Evolutionary conservation across 2,329 filamentous ascomycete species (phyloP), one percentile per base, ranked within the genome.

Genomic region (Beauveria bassiana): DNA sequence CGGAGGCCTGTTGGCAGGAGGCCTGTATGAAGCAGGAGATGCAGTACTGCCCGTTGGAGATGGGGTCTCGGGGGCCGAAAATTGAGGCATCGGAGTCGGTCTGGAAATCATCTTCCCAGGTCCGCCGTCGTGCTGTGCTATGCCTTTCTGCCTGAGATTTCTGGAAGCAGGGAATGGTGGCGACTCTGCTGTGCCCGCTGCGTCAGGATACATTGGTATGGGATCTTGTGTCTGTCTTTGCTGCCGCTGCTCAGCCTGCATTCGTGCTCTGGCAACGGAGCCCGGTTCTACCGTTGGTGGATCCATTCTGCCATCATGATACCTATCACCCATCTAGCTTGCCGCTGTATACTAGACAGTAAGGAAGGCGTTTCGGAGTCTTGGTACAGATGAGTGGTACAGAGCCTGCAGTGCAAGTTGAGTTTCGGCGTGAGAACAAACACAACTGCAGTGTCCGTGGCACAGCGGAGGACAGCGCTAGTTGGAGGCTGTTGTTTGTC

Each of bases 51-150:
- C 62, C 18, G 74, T 67, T n/a, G 73, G 67, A 45, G 72, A 67
- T 22, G 77, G 68, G 16, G 78, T 74, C 18, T 72, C 75, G 34
- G 75, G 70, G 45, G 85, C 68, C 16, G 83, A 81, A 81, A 81
- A 85, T 66, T 85, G 82, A 6, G 81, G 77, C 55, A 79, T 74
- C 54, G 77, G 81, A 5, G 73, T 76, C 31, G 80, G 84, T 70
- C 80, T 77, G 46, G 81, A 79, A 68, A 86, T 86, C 52, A 79
- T 72, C 52, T 78, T 69, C 18, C 73, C 74, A 49, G 47, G 26
- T 5, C 47, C 53, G 18, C 60, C 51, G 28, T 61, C 59, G 8
- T 61, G 58, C 45, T 49, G 49, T 34, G 58, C 12, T 28, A 61
- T 54, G 8, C 42, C 28, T 31, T 49, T 65, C 67, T 28, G 65